Base-by-base conservation (phyloP, 345 rosid genomes). In the Moringa oleifera region DNA sequence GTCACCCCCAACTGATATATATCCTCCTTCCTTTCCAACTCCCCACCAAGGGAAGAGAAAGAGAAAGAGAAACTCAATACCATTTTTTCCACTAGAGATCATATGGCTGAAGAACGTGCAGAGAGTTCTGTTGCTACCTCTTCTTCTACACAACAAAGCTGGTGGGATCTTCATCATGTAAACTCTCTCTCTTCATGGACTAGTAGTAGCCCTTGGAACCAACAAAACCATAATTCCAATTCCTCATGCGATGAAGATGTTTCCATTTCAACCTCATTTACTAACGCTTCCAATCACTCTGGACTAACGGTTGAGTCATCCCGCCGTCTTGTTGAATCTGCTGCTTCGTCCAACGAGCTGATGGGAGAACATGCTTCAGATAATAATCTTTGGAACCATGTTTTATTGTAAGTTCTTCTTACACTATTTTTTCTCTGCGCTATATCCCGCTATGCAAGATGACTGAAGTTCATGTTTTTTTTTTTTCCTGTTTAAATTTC, bases 91-190 rank as follows among this genome's bases (percentile, higher is more conserved):
- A 31, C 16, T 18, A 11, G 6, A 18, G 18, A 59, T 19, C 47
- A 57, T 23, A 76, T 70, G 83, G 77, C 82, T 54, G 83, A 89
- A 74, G 92, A 86, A 58, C 81, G 90, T 58, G 63, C 69, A 37
- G 78, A 72, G 37, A 33, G 37, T 11, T 24, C 71, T 63, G 21
- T 33, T 33, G 37, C 37, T 33, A 57, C 68, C 36, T 67, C 73
- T 12, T 69, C 81, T 41, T 66, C 69, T 10, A 33, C 81, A 6
- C 71, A 71, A 25, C 59, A 63, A 41, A 66, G 33, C 57, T 89
- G 90, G 92, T 84, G 89, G 84, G 87, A 33, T 33, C 37, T 33
- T 75, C 90, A 81, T 61, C 85, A 76, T 70, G 80, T 83, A 57
- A 78, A 18, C 60, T 79, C 84, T 23, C 55, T 82, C 21, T 65